phyloP scores from a whole-genome alignment of 768 basidiomycete species.

The Lactarius psammicola region DNA sequence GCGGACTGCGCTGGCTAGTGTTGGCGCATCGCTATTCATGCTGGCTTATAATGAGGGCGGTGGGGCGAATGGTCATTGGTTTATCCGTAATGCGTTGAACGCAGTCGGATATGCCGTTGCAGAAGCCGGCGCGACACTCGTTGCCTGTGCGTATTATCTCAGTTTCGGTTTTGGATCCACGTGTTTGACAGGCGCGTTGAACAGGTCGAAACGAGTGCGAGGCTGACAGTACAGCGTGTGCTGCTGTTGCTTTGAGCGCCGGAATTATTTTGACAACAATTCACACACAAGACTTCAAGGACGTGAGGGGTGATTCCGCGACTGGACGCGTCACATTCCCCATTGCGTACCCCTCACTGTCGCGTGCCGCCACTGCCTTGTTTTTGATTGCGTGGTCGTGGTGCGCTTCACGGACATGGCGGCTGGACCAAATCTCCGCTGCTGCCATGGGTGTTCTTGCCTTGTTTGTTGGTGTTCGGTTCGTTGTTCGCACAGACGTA shows the following conservation, averaged over 20 bases:
- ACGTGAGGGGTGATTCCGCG: conserved; percentile 44
- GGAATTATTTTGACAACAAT: conserved; percentile 46
- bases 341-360: conserved; percentile 41
- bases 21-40: conserved; percentile 28
- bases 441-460: conserved; percentile 36
- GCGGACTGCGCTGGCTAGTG: conserved; percentile 20
- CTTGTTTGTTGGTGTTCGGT: conserved; percentile 34
- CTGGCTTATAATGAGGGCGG: conserved; percentile 34
- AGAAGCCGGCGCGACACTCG: conserved; percentile 40
- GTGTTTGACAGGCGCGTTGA: not conserved
- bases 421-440: conserved; percentile 33
- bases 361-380: conserved; percentile 36
- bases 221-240: conserved; percentile 34
- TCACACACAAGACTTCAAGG: conserved; percentile 50
- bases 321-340: conserved; percentile 45
- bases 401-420: conserved; percentile 39
- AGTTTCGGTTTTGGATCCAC: too few species aligned
- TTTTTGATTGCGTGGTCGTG: conserved; percentile 42
- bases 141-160: conserved; percentile 35
- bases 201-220: conserved; percentile 17
- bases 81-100: conserved; percentile 38
- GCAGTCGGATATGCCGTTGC: conserved; percentile 41
- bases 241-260: conserved; percentile 39
- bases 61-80: conserved; percentile 34
- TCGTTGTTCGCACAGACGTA: conserved; percentile 16